A percentile compares a stretch with the other conserved stretches of the same genome.
Evolutionary conservation across 2,329 filamentous ascomycete species (phyloP).

Genomic region (Sodiomyces alkalinus): DNA sequence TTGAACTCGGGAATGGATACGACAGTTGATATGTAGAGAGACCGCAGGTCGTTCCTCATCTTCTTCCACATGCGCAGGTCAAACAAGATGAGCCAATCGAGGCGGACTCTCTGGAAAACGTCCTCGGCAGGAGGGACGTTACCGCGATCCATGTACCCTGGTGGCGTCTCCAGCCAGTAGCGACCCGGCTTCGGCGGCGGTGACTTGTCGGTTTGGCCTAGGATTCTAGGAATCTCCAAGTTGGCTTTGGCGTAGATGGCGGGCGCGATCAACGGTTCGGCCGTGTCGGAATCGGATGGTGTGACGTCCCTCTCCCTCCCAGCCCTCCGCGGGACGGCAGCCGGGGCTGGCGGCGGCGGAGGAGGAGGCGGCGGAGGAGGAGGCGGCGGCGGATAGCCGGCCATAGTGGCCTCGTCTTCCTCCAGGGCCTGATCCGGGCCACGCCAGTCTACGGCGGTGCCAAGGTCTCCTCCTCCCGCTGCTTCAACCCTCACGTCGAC

Average conservation of each 20-base stretch:
- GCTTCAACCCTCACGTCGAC: constrained; percentile 32
- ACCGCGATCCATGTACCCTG: constrained; percentile 47
- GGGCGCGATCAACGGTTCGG: constrained; percentile 49
- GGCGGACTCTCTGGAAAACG: constrained; percentile 71
- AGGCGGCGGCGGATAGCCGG: constrained; percentile 54
- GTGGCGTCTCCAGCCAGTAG: constrained; percentile 78
- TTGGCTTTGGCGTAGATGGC: constrained; percentile 48
- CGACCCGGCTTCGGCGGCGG: constrained; percentile 48
- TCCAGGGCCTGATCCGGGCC: constrained; percentile 53
- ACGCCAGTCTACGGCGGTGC: constrained; percentile 35
- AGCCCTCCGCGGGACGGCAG: constrained; percentile 26
- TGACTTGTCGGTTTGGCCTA: constrained; percentile 33
- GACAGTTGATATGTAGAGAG: constrained; percentile 91
- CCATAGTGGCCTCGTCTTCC: constrained; percentile 61
- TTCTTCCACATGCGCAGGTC: constrained; percentile 96
- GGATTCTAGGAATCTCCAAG: constrained; percentile 70
- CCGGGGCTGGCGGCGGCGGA: constrained; percentile 15
- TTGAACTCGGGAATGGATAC: constrained; percentile 96
- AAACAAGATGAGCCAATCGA: constrained; percentile 91
- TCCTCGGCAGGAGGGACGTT: constrained; percentile 65
- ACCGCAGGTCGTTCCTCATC: constrained; percentile 73
- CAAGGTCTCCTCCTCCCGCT: constrained; percentile 13
- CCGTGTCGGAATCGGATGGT: constrained; percentile 58
- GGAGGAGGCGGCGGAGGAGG: constrained; percentile 47
- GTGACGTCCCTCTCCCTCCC: constrained; percentile 43